Evolutionary conservation across 371 early-diverging fungal genomes (phyloP).

Genomic region (Mycotypha africana): DNA sequence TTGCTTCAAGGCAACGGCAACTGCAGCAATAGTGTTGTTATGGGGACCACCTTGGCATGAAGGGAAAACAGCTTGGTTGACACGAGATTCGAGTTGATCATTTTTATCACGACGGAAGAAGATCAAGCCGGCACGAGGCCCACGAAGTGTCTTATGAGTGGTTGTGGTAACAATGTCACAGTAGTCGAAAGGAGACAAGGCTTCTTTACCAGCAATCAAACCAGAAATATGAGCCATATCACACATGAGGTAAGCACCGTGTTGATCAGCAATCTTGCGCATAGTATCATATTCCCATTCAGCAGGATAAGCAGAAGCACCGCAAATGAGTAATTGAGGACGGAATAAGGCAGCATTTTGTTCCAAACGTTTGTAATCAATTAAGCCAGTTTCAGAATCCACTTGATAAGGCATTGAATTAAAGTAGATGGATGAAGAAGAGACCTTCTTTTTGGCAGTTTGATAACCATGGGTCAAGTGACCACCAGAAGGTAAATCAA

Average conservation of each 20-base stretch:
- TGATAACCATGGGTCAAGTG: conserved; percentile 99
- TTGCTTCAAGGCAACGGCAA: conserved; percentile 98
- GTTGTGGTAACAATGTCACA: conserved; percentile 99
- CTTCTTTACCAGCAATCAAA: conserved; percentile 86
- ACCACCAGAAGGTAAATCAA: conserved; percentile 98
- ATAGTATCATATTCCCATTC: conserved; percentile 97
- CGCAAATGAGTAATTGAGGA: conserved; percentile 97
- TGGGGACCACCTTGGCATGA: conserved; percentile 99
- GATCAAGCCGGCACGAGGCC: conserved; percentile 98
- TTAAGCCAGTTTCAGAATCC: conserved; percentile 78
- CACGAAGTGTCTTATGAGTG: conserved; percentile 99
- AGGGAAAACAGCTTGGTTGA: conserved; percentile 99
- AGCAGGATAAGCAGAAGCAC: conserved; percentile 96
- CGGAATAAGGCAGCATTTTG: conserved; percentile 90
- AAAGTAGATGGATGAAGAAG: conserved; percentile 96
- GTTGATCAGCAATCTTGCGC: conserved; percentile 89
- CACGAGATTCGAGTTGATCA: conserved; percentile 84
- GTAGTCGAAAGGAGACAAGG: conserved; percentile 91
- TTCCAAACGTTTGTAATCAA: conserved; percentile 95
- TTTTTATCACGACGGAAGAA: conserved; percentile 92
- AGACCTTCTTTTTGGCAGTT: conserved; percentile 99
- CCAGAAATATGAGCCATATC: conserved; percentile 99
- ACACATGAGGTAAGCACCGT: conserved; percentile 92
- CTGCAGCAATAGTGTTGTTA: conserved; percentile 99
- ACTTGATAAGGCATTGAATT: conserved; percentile 98